Evolutionary conservation across 2,329 filamentous ascomycete species (phyloP), one percentile per base, ranked within the genome.

Genomic region (Alternaria sp.): DNA sequence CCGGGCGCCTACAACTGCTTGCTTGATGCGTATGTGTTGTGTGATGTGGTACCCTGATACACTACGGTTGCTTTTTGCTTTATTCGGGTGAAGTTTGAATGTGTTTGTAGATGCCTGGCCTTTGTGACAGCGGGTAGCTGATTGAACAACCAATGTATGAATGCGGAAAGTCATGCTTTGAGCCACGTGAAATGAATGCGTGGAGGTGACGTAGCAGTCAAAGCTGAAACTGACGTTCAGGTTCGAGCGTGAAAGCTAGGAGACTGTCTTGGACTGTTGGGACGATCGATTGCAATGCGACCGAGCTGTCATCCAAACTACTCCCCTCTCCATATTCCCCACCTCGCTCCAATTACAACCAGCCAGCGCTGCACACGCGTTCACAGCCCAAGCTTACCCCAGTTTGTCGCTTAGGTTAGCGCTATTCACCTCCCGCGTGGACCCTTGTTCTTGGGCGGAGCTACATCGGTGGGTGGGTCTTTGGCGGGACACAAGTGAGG

Each of bases 401-500:
- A 62, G 59, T 40, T 54, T 62, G 26, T 60, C 58, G 55, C 26
- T 32, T 62, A 54, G 26, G n/a, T 46, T 59, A 58, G 50, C 59
- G 50, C 47, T 44, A 30, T 46, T 45, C 45, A 15, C 21, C n/a
- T 44, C 51, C 50, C 56, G 44, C 19, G 60, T 62, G 50, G 60
- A 59, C 45, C 60, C 60, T 62, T 54, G 60, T 45, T 50, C 50
- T 45, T 21, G 40, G 19, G 57, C 57, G 43, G 50, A 60, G 44
- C 40, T 50, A 49, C 32, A 36, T 13, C 9, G 19, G 19, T 43
- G 17, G 51, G 63, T 50, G 59, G 62, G 50, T 44, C 59, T 26
- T 46, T 59, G 57, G 60, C 45, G 60, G 50, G 60, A 62, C 52
- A 54, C 36, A 61, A 58, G 64, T 67, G 66, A 69, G 66, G 66